phyloP scores from a whole-genome alignment of 208 protist genomes.

The Leishmania aethiopica region DNA sequence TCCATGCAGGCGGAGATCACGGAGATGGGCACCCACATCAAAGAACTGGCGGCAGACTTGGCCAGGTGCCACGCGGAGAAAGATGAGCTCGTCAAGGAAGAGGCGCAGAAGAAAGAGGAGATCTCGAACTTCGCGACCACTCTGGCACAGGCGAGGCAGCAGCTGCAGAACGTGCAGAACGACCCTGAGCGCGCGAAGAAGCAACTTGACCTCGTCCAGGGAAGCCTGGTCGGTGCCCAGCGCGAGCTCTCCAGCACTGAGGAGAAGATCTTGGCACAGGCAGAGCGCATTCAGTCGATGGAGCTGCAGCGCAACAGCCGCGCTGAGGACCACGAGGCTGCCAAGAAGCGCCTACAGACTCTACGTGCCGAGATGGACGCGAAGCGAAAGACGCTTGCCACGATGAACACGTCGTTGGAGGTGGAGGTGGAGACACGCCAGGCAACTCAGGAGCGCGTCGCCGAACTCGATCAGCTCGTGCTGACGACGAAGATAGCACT shows the following conservation, averaged over 20 bases:
- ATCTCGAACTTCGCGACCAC: conserved; percentile 53
- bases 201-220: conserved; percentile 78
- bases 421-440: conserved; percentile 79
- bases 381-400: conserved; percentile 88
- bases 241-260: conserved; percentile 66
- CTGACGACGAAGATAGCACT: conserved; percentile 59
- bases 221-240: conserved; percentile 59
- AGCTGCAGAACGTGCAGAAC: conserved; percentile 76
- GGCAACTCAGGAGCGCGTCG: conserved; percentile 67
- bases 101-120: conserved; percentile 60
- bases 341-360: conserved; percentile 65
- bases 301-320: conserved; percentile 80
- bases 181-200: conserved; percentile 82
- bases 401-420: conserved; percentile 81
- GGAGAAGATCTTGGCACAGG: conserved; percentile 71
- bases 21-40: conserved; percentile 77
- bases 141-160: conserved; percentile 68
- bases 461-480: conserved; percentile 76
- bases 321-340: conserved; percentile 65
- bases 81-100: conserved; percentile 49
- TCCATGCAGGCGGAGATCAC: conserved; percentile 69
- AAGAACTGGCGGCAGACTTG: conserved; percentile 55
- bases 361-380: conserved; percentile 69
- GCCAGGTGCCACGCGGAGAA: conserved; percentile 45
- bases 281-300: conserved; percentile 66